Evolutionary conservation across 306 rosid genomes (phyloP).

Genomic region (Spatholobus suberectus): DNA sequence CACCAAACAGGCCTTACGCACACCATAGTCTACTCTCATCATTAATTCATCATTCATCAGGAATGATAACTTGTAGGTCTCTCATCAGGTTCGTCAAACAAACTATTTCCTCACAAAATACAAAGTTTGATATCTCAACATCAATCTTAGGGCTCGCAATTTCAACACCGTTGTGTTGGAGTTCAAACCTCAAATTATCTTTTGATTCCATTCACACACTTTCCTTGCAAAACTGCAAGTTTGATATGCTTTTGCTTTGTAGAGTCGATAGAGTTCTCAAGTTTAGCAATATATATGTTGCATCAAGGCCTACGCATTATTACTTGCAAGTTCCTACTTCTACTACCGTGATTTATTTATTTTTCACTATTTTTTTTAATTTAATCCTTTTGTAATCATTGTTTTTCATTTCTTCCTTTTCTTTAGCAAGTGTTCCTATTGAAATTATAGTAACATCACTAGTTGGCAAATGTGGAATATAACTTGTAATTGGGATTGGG

Average conservation of each 20-base stretch:
- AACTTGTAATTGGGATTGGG: background rate
- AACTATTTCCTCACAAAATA: background rate
- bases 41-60: too few relatives aligned
- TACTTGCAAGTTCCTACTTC: slow-evolving; percentile 52
- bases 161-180: background rate
- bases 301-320: slow-evolving; percentile 41
- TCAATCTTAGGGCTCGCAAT: background rate
- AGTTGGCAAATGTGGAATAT: background rate
- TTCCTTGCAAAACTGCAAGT: background rate
- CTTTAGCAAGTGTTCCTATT: too few relatives aligned
- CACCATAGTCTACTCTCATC: too few relatives aligned
- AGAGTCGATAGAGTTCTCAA: slow-evolving; percentile 66
- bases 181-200: background rate
- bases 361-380: background rate
- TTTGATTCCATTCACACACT: background rate
- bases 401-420: background rate
- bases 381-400: background rate
- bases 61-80: slow-evolving; percentile 43
- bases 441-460: too few relatives aligned
- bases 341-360: background rate
- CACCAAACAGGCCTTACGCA: too few relatives aligned
- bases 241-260: slow-evolving; percentile 23
- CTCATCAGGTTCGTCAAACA: slow-evolving; percentile 28
- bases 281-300: slow-evolving; percentile 42
- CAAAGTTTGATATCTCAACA: background rate